Conservation (phyloP, 345 rosid genomes). For the Trapa bicornis region DNA sequence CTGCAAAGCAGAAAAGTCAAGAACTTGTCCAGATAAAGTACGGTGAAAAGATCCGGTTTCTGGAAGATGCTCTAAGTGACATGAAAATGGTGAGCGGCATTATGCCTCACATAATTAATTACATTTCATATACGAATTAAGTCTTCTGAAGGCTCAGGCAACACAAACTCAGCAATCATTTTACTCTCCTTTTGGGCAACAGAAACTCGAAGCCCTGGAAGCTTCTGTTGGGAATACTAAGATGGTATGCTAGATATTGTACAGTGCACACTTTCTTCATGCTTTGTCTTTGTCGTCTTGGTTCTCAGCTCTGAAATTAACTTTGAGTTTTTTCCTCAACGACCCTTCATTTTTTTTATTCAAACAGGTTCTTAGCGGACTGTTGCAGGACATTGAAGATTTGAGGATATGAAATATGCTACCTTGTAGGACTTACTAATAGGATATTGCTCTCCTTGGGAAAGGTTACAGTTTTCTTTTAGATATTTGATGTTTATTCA, state of each 20-base stretch:
- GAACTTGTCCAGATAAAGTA: background rate
- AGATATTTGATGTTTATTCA: background rate
- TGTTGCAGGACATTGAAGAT: conserved; percentile 19
- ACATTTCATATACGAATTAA: background rate
- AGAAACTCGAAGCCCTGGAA: conserved; percentile 34
- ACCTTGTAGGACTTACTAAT: background rate
- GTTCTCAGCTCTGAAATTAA: background rate
- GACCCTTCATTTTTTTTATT: background rate
- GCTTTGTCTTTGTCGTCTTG: background rate
- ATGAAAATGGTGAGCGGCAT: conserved; percentile 20
- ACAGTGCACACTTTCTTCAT: background rate
- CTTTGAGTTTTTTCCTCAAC: background rate
- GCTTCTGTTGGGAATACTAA: conserved; percentile 28
- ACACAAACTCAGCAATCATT: background rate
- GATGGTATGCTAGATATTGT: conserved; percentile 22
- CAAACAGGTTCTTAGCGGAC: conserved; percentile 26
- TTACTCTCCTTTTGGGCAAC: background rate
- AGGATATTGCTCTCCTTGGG: background rate
- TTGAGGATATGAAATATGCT: background rate
- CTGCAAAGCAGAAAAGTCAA: no score
- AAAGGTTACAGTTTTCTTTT: background rate
- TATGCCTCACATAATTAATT: background rate
- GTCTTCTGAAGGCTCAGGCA: background rate
- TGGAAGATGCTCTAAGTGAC: conserved; percentile 19
- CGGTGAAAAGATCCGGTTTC: conserved; percentile 14